These are phyloP conservation scores for Orbilia ellipsospora DNA, from an alignment of 2,329 filamentous ascomycete species.

Conservation along the genomic window DNA sequence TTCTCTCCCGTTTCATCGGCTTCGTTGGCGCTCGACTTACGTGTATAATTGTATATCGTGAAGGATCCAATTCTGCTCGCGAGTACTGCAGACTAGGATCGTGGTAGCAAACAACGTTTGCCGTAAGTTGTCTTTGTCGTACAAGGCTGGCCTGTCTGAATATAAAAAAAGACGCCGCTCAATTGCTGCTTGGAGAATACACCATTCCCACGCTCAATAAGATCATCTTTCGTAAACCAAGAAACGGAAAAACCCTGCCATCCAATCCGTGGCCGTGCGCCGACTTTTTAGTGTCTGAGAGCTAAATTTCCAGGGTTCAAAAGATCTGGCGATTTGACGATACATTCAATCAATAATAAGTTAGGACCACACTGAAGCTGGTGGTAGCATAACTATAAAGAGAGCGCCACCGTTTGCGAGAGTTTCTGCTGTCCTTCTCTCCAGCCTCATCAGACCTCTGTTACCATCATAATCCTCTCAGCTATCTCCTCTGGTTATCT, in stretches of 20 bases:
- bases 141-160: not conserved
- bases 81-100: not conserved
- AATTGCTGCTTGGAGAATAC: constrained; percentile 26
- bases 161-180: constrained; percentile 40
- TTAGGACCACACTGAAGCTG: no score
- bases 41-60: constrained; percentile 23
- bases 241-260: constrained; percentile 34
- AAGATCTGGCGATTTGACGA: constrained; percentile 31
- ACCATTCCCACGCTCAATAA: constrained; percentile 32
- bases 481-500: not conserved
- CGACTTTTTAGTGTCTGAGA: constrained; percentile 16
- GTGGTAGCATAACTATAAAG: constrained; percentile 3
- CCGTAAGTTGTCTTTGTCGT: no score
- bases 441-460: not conserved
- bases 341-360: not conserved
- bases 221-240: constrained; percentile 22
- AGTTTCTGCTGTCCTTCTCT: not conserved
- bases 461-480: constrained; percentile 17
- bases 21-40: not conserved
- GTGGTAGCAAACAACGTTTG: no score
- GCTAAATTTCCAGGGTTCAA: constrained; percentile 1
- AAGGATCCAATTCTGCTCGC: constrained; percentile 35
- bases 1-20: constrained; percentile 21
- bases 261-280: constrained; percentile 28
- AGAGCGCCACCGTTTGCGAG: constrained; percentile 24